Evolutionary conservation across 2,329 filamentous ascomycete species (phyloP).

Genomic region (Beauveria sp.): DNA sequence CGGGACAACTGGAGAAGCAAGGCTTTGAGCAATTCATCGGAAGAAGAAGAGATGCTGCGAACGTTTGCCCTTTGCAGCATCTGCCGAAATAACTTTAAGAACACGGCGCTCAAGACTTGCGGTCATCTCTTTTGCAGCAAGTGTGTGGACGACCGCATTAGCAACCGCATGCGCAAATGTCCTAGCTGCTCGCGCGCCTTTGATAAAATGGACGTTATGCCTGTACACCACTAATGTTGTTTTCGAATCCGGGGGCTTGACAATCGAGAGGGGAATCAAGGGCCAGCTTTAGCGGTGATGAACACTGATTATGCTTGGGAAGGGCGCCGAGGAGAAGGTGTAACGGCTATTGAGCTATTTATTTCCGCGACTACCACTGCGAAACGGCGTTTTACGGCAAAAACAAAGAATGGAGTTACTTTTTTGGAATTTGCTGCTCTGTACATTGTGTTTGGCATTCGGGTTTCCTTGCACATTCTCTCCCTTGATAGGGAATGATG

Average conservation of each 20-base stretch:
- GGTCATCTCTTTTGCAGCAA: conserved; percentile 89
- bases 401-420: not conserved
- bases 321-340: not conserved
- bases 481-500: not conserved
- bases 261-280: not conserved
- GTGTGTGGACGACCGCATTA: conserved; percentile 83
- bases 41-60: conserved; percentile 77
- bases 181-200: conserved; percentile 90
- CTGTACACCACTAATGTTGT: conserved; percentile 42
- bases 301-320: not conserved
- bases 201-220: conserved; percentile 84
- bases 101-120: conserved; percentile 87
- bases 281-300: not conserved
- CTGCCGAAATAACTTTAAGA: conserved; percentile 88
- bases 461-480: not conserved
- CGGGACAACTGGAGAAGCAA: conserved; percentile 81
- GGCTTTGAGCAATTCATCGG: conserved; percentile 69
- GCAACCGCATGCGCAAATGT: conserved; percentile 88
- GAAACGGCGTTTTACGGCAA: conserved; percentile 7
- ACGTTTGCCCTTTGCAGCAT: conserved; percentile 66
- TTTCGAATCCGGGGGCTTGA: not conserved
- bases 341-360: not conserved
- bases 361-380: not conserved
- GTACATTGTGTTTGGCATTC: not conserved
- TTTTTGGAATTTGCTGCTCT: conserved; percentile 1